A percentile compares a stretch with the other conserved stretches of the same genome.
Evolutionary conservation across 768 basidiomycete species (phyloP).

Genomic region (Kwoniella botswanensis): DNA sequence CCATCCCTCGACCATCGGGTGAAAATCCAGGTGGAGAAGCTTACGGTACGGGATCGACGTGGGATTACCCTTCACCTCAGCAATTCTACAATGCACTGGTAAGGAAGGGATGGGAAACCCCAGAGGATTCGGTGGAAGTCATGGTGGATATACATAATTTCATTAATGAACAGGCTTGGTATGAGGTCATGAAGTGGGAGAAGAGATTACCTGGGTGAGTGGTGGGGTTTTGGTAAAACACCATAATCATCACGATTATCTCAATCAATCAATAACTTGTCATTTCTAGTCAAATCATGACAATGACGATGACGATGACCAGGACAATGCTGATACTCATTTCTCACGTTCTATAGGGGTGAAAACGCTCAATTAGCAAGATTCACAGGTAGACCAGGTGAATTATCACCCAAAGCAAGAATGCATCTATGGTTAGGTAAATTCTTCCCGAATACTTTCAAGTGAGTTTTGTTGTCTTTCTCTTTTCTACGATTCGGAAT

Average conservation of each 20-base stretch:
- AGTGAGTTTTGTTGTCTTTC: slow-evolving; percentile 63
- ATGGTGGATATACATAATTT: slow-evolving; percentile 99
- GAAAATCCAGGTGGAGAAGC: slow-evolving; percentile 43
- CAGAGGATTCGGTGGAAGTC: slow-evolving; percentile 85
- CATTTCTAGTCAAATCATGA: background rate
- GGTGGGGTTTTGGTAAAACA: background rate
- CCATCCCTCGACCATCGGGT: slow-evolving; percentile 72
- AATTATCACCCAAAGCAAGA: slow-evolving; percentile 91
- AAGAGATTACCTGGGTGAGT: slow-evolving; percentile 68
- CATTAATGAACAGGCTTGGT: slow-evolving; percentile 95
- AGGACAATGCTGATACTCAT: background rate
- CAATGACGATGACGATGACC: too few species aligned
- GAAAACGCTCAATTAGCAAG: slow-evolving; percentile 75
- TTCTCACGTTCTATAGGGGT: slow-evolving; percentile 60
- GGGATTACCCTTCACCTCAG: slow-evolving; percentile 98
- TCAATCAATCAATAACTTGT: background rate
- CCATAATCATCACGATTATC: background rate
- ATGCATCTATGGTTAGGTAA: slow-evolving; percentile 84
- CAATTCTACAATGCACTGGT: slow-evolving; percentile 98
- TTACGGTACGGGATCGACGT: slow-evolving; percentile 56
- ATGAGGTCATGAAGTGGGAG: slow-evolving; percentile 93
- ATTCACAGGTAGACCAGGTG: slow-evolving; percentile 88
- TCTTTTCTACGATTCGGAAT: background rate
- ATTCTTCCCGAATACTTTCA: slow-evolving; percentile 86
- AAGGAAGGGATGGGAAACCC: slow-evolving; percentile 95